Conservation (phyloP, 768 basidiomycete genomes). For the Kwoniella dejecticola region DNA sequence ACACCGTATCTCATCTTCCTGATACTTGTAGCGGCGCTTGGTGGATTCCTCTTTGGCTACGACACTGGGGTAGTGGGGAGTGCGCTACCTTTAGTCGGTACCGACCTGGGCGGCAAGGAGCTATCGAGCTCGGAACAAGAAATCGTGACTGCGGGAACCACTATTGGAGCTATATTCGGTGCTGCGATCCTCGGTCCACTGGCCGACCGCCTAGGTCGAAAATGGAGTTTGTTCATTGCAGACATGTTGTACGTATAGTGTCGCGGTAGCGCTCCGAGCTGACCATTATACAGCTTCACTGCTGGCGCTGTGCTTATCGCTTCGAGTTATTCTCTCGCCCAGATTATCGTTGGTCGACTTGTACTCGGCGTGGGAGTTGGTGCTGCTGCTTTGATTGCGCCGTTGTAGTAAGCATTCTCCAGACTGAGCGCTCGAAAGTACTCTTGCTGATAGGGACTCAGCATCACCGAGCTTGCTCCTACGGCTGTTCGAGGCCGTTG, state of each 20-base stretch:
- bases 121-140: constrained; percentile 20
- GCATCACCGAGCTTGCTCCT: constrained; percentile 30
- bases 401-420: constrained; percentile 21
- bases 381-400: constrained; percentile 22
- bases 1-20: constrained; percentile 16
- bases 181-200: constrained; percentile 13
- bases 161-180: constrained; percentile 32
- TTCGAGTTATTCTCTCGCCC: constrained; percentile 25
- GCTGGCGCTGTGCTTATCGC: constrained; percentile 31
- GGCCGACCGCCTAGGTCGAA: constrained; percentile 5
- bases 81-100: constrained; percentile 23
- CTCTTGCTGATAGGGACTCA: constrained; percentile 3
- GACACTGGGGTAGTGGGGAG: constrained; percentile 24
- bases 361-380: constrained; percentile 36
- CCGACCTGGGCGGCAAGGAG: constrained; percentile 21
- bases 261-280: not conserved
- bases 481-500: constrained; percentile 28
- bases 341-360: constrained; percentile 32
- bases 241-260: constrained; percentile 18
- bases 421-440: not conserved
- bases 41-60: constrained; percentile 32
- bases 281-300: constrained; percentile 11
- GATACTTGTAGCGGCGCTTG: constrained; percentile 21
- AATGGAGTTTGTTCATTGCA: constrained; percentile 14
- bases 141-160: constrained; percentile 29